phyloP scores from a whole-genome alignment of 106 monocot species.

The Alisma plantagoaquatica region DNA sequence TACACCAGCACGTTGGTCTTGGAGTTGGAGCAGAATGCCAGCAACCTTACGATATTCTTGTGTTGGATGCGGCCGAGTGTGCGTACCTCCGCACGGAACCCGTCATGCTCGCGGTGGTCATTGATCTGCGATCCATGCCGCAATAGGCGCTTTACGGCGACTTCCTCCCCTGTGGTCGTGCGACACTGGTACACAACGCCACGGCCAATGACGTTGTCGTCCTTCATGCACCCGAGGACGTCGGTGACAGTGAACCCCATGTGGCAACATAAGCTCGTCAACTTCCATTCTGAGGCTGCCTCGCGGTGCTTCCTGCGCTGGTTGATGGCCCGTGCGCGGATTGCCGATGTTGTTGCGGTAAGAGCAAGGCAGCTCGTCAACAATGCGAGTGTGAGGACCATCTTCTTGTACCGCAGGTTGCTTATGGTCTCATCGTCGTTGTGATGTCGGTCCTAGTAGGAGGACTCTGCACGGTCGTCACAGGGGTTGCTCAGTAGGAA shows the following conservation, averaged over 20 bases:
- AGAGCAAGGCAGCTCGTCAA: conserved; percentile 58
- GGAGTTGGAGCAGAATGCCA: conserved; percentile 71
- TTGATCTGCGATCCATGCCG: too few relatives aligned
- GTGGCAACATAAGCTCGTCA: conserved; percentile 66
- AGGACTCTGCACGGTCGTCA: too few relatives aligned
- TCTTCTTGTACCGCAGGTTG: conserved; percentile 35
- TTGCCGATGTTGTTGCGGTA: conserved; percentile 31
- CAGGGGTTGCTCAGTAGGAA: conserved; percentile 44
- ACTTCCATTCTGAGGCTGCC: conserved; percentile 32
- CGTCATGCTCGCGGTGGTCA: conserved; percentile 45
- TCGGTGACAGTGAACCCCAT: conserved; percentile 42
- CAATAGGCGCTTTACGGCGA: conserved; percentile 71
- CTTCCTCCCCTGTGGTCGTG: conserved; percentile 22
- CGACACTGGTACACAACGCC: conserved; percentile 76
- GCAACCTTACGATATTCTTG: conserved; percentile 79
- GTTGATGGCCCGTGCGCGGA: conserved; percentile 33
- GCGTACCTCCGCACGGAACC: conserved; percentile 75
- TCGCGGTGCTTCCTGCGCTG: too few relatives aligned
- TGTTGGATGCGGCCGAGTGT: conserved; percentile 87
- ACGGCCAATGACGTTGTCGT: conserved; percentile 69
- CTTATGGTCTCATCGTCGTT: not conserved
- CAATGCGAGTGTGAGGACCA: conserved; percentile 57
- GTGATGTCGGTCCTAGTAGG: too few relatives aligned
- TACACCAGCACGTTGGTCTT: conserved; percentile 56
- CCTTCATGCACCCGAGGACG: conserved; percentile 88